phyloP scores from a whole-genome alignment of 2,329 filamentous ascomycete genomes.

The Daldinia eschscholtzii region DNA sequence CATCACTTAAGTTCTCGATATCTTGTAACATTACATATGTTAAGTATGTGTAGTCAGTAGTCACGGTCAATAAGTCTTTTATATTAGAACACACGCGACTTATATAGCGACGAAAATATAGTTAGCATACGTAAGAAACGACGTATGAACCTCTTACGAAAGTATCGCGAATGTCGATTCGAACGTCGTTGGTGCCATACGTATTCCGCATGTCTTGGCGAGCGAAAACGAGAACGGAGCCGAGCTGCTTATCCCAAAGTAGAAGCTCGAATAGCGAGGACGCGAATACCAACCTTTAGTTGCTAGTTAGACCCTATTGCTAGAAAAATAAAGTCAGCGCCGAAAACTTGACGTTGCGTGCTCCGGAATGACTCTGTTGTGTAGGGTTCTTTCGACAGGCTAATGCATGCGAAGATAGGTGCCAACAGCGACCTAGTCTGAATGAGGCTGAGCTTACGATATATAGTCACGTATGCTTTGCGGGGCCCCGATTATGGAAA shows the following conservation, averaged over 20 bases:
- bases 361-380: neutral
- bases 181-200: neutral
- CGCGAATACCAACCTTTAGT: neutral
- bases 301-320: no score
- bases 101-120: neutral
- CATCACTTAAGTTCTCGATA: neutral
- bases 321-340: neutral
- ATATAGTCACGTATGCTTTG: neutral
- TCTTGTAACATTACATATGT: neutral
- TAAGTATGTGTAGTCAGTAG: no score
- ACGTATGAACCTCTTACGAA: neutral
- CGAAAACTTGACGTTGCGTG: neutral
- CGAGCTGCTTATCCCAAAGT: neutral
- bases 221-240: neutral
- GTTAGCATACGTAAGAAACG: no score
- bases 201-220: neutral
- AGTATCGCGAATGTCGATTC: neutral
- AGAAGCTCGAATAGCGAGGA: neutral
- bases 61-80: neutral
- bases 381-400: neutral
- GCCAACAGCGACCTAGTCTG: neutral
- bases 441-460: slow-evolving; percentile 24
- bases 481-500: neutral
- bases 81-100: neutral
- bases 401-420: neutral